Conservation (phyloP, 192 early-diverging fungal genomes). For the Linnemannia zychae region DNA sequence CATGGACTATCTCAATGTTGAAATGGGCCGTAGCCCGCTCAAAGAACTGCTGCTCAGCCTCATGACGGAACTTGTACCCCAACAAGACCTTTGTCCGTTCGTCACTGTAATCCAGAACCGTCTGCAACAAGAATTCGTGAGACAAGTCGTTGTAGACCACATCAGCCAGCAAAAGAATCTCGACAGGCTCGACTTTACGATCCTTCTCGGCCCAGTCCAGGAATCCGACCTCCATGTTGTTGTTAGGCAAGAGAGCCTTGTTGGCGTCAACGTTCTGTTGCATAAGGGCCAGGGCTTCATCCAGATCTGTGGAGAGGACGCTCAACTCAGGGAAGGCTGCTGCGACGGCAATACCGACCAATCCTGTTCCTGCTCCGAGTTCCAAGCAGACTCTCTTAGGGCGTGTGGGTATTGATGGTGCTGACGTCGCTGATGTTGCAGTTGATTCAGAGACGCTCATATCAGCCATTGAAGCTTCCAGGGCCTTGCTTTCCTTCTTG, state of each 20-base stretch:
- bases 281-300: conserved; percentile 60
- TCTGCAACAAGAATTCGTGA: conserved; percentile 44
- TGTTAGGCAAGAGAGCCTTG: conserved; percentile 22
- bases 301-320: conserved; percentile 60
- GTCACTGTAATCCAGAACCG: conserved; percentile 50
- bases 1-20: conserved; percentile 41
- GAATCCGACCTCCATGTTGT: conserved; percentile 51
- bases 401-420: conserved; percentile 7
- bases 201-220: conserved; percentile 55
- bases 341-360: conserved; percentile 62
- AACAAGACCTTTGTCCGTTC: conserved; percentile 41
- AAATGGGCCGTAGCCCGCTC: conserved; percentile 33
- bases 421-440: not conserved
- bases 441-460: conserved; percentile 22
- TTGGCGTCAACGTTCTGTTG: conserved; percentile 60
- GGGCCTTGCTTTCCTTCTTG: not conserved
- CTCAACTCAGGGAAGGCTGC: conserved; percentile 52
- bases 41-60: conserved; percentile 49
- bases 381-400: conserved; percentile 53
- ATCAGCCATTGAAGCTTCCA: conserved; percentile 22
- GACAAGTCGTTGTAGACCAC: conserved; percentile 55
- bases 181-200: conserved; percentile 49
- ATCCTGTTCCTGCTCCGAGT: conserved; percentile 66
- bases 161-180: conserved; percentile 48
- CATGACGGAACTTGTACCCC: conserved; percentile 55